These are phyloP conservation scores for Fraxinus quadrangulata DNA, from an alignment of 257 asterid genomes.

Conservation along the genomic window DNA sequence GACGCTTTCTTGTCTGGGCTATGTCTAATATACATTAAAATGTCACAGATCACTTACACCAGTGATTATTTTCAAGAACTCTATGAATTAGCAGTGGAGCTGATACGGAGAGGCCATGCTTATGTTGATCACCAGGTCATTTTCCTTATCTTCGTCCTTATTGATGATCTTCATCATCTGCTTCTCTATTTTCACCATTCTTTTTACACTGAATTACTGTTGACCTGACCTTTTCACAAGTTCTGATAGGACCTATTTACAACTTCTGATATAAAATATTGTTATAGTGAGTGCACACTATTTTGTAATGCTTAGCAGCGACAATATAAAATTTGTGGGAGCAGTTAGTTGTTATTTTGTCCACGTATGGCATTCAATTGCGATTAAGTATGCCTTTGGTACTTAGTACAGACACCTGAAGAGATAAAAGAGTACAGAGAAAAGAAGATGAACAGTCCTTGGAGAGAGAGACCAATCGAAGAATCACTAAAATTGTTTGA, in stretches of 20 bases:
- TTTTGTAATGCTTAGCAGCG: neutral
- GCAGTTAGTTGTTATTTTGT: constrained; percentile 4
- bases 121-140: constrained; percentile 98
- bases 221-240: neutral
- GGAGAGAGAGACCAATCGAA: constrained; percentile 87
- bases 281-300: neutral
- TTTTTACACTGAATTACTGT: constrained; percentile 6
- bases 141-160: constrained; percentile 4
- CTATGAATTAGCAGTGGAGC: constrained; percentile 84
- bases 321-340: neutral
- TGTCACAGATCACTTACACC: constrained; percentile 77
- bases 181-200: neutral
- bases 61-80: constrained; percentile 94
- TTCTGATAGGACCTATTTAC: too few relatives aligned
- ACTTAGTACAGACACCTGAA: constrained; percentile 66
- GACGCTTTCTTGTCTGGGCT: constrained; percentile 2
- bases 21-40: constrained; percentile 21
- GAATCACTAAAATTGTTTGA: constrained; percentile 82
- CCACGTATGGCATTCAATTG: constrained; percentile 4
- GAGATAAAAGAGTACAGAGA: constrained; percentile 91
- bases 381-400: constrained; percentile 18
- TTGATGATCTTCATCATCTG: neutral
- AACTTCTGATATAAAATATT: neutral
- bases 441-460: constrained; percentile 89
- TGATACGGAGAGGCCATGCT: constrained; percentile 80